Conservation (phyloP, 495 filamentous ascomycete genomes). For the Zalerion maritima region DNA sequence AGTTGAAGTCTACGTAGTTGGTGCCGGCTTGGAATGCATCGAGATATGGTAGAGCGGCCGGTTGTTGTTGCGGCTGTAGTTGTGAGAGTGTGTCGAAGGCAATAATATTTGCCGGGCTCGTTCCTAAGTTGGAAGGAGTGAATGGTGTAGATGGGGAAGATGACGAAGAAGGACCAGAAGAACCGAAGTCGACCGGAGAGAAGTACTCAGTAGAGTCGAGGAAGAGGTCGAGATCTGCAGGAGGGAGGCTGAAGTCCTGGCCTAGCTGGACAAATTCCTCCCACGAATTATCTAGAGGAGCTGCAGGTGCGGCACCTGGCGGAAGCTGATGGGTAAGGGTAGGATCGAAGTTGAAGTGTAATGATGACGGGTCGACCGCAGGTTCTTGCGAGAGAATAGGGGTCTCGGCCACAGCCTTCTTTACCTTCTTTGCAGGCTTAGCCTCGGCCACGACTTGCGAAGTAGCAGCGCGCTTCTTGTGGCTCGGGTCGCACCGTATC, state of each 20-base stretch:
- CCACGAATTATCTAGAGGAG: conserved; percentile 14
- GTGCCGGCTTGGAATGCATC: conserved; percentile 24
- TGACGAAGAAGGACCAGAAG: conserved; percentile 18
- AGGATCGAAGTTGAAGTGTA: conserved; percentile 10
- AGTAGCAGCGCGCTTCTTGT: conserved; percentile 26
- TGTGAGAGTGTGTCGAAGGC: conserved; percentile 5
- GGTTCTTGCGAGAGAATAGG: conserved; percentile 7
- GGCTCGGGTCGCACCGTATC: conserved; percentile 36
- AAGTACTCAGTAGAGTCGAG: conserved; percentile 19
- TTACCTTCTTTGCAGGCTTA: conserved; percentile 22
- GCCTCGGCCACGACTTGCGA: conserved; percentile 17
- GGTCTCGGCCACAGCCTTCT: conserved; percentile 16
- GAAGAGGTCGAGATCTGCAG: conserved; percentile 23
- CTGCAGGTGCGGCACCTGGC: too few relatives aligned
- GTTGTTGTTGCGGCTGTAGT: conserved; percentile 6
- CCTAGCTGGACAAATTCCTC: conserved; percentile 26
- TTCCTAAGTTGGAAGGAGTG: conserved; percentile 17
- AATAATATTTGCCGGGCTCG: conserved; percentile 7
- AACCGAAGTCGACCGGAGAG: conserved; percentile 19
- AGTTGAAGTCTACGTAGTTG: conserved; percentile 36
- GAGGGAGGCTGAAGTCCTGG: conserved; percentile 15
- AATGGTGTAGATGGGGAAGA: conserved; percentile 20
- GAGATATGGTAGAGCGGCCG: conserved; percentile 26
- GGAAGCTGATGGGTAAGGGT: too few relatives aligned
- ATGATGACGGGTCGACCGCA: conserved; percentile 1